A percentile compares a stretch with the other conserved stretches of the same genome.
These are phyloP conservation scores for Talaromyces ruber DNA, from an alignment of 495 filamentous ascomycete genomes.

Conservation along the genomic window DNA sequence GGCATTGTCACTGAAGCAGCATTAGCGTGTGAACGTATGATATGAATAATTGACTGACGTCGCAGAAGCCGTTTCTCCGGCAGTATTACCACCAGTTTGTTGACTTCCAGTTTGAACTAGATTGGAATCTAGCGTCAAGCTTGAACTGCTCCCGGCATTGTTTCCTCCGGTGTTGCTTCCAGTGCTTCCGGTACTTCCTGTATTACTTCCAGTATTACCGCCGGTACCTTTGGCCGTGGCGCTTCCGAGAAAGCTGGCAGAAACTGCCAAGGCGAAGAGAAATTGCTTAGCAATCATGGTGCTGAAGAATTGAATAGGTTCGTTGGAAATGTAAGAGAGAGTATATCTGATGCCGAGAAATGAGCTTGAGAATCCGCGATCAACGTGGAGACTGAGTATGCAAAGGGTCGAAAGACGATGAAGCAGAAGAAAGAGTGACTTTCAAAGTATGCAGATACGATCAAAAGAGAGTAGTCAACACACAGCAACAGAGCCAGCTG, in stretches of 20 bases:
- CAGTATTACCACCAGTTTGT: conserved; percentile 20
- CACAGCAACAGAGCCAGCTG: conserved; percentile 2
- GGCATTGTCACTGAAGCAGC: conserved; percentile 24
- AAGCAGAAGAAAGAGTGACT: not conserved
- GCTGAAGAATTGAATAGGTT: not conserved
- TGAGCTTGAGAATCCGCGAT: not conserved
- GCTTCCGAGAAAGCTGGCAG: not conserved
- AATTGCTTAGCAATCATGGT: not conserved
- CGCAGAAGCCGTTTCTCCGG: conserved; percentile 45
- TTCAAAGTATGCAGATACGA: not conserved
- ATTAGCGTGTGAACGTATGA: not conserved
- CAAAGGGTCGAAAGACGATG: not conserved
- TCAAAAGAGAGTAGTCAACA: not conserved
- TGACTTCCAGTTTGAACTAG: conserved; percentile 43
- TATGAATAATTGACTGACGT: conserved; percentile 31
- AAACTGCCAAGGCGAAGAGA: not conserved
- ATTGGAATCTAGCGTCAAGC: conserved; percentile 26
- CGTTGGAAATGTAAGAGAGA: not conserved
- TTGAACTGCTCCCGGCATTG: not conserved
- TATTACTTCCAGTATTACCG: not conserved
- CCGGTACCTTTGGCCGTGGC: not conserved
- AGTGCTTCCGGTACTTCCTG: not conserved
- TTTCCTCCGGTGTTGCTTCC: conserved; percentile 1
- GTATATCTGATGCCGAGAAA: not conserved
- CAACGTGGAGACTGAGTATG: not conserved